Base-by-base conservation (phyloP, 202 grass and related monocot species). In the Cymbopogon flexuosus region DNA sequence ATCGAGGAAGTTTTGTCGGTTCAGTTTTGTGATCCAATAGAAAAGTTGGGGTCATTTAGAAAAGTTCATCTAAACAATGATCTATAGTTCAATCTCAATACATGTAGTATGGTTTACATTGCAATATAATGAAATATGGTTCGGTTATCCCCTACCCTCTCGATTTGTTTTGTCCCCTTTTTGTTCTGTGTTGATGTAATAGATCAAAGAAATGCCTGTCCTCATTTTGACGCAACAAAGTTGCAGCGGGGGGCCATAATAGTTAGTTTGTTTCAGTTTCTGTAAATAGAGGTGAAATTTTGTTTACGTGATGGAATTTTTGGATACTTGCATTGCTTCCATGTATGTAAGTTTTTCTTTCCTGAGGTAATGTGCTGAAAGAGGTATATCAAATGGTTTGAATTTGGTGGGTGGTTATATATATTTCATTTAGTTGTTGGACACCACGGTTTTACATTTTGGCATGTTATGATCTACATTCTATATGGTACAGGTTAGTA, bases 11-110 rank as follows among this genome's bases (percentile, higher is more conserved):
- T 88, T 91, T 91, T 91, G 85, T 75, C 46, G 8, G 68, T 67
- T 86, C 78, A 88, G 89, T 91, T 91, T 85, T 81, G 82, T 91
- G 67, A 82, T 58, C 75, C 73, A 75, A 88, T 88, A 90, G 78
- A 85, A 78, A 63, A 75, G 73, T 91, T 82, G 82, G 82, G 81
- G 10, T 68, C 73, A 59, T 87, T 78, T 64, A 70, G 69, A 80
- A 82, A 79, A 67, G 68, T 70, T 63, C 73, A 75, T 87, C 30
- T 74, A 74, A 85, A 75, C 73, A 75, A 70, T 83, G 79, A 79
- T 83, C 79, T 83, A 83, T 75, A 89, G 88, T 86, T 86, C 79
- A 75, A 59, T 63, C 42, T 86, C 73, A 56, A 82, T 89, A 86
- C 88, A 75, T 89, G 84, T 89, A 86, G 63, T 75, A 62, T 89